Percentiles rank a stretch among this genome's conserved stretches.
Evolutionary conservation across 257 asterid genomes (phyloP).

Genomic region (Coffea canephora): DNA sequence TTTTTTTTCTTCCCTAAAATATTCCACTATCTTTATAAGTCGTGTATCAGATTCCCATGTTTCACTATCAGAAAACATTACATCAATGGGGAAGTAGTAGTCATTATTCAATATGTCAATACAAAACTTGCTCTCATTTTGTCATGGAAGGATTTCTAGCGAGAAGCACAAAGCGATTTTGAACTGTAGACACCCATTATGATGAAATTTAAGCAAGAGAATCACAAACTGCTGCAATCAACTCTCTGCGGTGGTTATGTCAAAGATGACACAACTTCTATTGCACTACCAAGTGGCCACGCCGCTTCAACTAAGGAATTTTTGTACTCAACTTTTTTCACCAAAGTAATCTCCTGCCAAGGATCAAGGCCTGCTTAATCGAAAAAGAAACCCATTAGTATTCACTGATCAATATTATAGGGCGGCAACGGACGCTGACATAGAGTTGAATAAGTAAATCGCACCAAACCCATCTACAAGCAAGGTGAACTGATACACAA

Average conservation of each 20-base stretch:
- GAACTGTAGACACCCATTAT: background rate
- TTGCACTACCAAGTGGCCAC: slow-evolving; percentile 53
- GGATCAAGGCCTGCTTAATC: slow-evolving; percentile 37
- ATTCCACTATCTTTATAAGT: no score
- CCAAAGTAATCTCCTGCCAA: slow-evolving; percentile 42
- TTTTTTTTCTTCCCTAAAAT: no score
- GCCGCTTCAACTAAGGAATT: slow-evolving; percentile 48
- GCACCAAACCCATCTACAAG: slow-evolving; percentile 96
- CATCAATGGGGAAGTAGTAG: background rate
- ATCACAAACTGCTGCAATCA: background rate
- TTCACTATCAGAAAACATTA: background rate
- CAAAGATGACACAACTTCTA: slow-evolving; percentile 39
- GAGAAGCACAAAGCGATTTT: background rate
- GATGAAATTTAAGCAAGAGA: background rate
- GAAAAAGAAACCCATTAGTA: background rate
- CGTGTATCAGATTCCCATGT: background rate
- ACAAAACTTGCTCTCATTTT: background rate
- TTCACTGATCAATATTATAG: background rate
- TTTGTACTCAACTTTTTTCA: slow-evolving; percentile 41
- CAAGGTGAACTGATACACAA: slow-evolving; percentile 72
- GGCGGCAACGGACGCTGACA: no score
- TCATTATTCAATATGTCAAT: background rate
- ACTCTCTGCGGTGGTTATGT: slow-evolving; percentile 5
- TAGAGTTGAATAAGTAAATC: slow-evolving; percentile 16
- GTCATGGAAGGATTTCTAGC: background rate